Conservation (phyloP, 306 rosid genomes). For the Acmispon strigosus region DNA sequence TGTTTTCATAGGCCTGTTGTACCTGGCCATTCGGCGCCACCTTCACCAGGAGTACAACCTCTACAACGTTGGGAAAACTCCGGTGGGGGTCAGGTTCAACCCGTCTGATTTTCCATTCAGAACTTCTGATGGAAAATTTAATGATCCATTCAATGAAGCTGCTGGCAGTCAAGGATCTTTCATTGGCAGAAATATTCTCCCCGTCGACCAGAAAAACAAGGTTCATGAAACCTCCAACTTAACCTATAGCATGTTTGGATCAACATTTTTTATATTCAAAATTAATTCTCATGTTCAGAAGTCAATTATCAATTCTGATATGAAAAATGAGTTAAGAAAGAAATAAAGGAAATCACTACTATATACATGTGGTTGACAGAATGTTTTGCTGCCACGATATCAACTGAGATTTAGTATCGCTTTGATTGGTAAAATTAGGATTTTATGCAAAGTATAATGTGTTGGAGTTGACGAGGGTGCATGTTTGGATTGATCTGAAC, state of each 20-base stretch:
- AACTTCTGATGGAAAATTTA: slow-evolving; percentile 38
- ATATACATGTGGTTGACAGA: too few relatives aligned
- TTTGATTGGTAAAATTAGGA: too few relatives aligned
- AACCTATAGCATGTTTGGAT: too few relatives aligned
- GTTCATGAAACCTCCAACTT: neutral
- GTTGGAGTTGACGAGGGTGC: too few relatives aligned
- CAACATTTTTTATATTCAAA: too few relatives aligned
- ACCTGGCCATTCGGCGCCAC: slow-evolving; percentile 33
- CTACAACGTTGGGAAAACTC: slow-evolving; percentile 45
- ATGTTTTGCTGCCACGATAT: too few relatives aligned
- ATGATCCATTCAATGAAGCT: slow-evolving; percentile 51
- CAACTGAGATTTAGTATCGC: too few relatives aligned
- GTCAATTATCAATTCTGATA: too few relatives aligned
- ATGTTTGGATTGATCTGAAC: neutral
- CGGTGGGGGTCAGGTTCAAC: slow-evolving; percentile 38
- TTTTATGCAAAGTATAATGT: too few relatives aligned
- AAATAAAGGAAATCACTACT: too few relatives aligned
- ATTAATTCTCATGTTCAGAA: too few relatives aligned
- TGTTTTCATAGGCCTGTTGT: slow-evolving; percentile 34
- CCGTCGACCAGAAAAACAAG: slow-evolving; percentile 40
- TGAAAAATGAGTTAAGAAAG: too few relatives aligned
- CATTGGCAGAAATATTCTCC: slow-evolving; percentile 53
- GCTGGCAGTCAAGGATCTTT: slow-evolving; percentile 47
- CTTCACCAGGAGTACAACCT: slow-evolving; percentile 53
- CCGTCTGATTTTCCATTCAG: slow-evolving; percentile 44